Base-by-base conservation (phyloP, 805 yeast genomes). In the Candida bentonensis region DNA sequence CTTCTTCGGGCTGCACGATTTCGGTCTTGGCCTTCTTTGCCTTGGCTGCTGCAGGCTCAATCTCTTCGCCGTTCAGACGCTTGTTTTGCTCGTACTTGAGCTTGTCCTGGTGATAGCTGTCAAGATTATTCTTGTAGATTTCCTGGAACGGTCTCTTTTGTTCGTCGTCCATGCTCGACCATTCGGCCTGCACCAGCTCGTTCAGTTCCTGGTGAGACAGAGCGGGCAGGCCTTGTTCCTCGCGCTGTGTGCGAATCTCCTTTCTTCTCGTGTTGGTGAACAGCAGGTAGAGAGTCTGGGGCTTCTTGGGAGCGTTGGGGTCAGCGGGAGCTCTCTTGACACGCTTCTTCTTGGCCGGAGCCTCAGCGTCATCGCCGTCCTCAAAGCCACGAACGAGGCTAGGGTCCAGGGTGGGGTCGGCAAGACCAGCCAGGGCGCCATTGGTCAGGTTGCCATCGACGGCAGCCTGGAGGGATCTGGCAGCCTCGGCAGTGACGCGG, bases 291-390 rank as follows among this genome's bases (percentile, higher is more conserved):
- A 84, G 82, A 21, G 96, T 87, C 57, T 85, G 69, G 15, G 98
- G 97, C 57, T 87, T 87, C 70, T 84, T 86, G 47, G 98, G 98
- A 40, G 95, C 96, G 56, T 83, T 80, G 43, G 96, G 96, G 63
- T 89, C 97, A 53, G 64, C 69, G 54, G 68, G 70, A 55, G 65
- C 68, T 55, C 73, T 76, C 64, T 75, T 79, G 46, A 61, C 63
- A 52, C 67, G 69, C 60, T 69, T 69, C 64, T 66, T 68, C 49
- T 61, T 52, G 21, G 57, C 53, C 23, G 49, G 54, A 21, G 23
- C 55, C 20, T 43, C 53, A n/a, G n/a, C n/a, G 15, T 50, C 56
- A 15, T 21, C 17, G 17, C 17, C 36, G 11, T 30, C 36, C n/a
- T 30, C 36, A 30, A 30, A 30, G 5, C 7, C 7, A 17, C 7